A percentile compares a stretch with the other conserved stretches of the same genome.
These are phyloP conservation scores for Maudiozyma turicensis DNA, from an alignment of 805 yeast species.

Conservation along the genomic window DNA sequence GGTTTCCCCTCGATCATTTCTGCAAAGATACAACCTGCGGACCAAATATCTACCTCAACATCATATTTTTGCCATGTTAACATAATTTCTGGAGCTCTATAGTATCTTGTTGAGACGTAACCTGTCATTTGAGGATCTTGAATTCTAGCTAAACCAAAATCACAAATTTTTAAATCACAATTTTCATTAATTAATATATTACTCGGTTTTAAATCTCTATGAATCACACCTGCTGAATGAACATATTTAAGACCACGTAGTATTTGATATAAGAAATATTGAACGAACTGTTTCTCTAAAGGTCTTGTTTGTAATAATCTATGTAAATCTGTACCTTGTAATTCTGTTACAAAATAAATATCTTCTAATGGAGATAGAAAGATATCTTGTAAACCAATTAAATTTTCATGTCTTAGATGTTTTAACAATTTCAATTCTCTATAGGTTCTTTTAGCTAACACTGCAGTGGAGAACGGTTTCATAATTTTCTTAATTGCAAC, in stretches of 20 bases:
- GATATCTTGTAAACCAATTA: constrained; percentile 86
- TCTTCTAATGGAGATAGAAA: constrained; percentile 92
- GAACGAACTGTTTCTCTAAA: constrained; percentile 90
- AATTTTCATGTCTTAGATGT: constrained; percentile 88
- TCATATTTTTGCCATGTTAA: constrained; percentile 97
- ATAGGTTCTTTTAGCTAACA: constrained; percentile 91
- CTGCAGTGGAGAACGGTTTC: constrained; percentile 94
- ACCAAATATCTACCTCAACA: constrained; percentile 95
- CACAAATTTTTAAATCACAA: constrained; percentile 86
- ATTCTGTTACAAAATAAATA: constrained; percentile 89
- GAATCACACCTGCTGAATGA: constrained; percentile 87
- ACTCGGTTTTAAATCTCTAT: constrained; percentile 78
- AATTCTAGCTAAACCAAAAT: constrained; percentile 90
- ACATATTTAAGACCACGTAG: constrained; percentile 82
- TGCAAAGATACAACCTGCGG: constrained; percentile 93
- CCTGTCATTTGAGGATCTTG: constrained; percentile 99
- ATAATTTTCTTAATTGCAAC: constrained; percentile 96
- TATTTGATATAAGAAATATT: constrained; percentile 92
- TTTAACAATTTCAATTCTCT: constrained; percentile 89
- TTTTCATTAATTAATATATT: constrained; percentile 81
- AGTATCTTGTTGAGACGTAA: constrained; percentile 89
- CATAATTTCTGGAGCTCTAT: constrained; percentile 98
- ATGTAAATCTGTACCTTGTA: constrained; percentile 94
- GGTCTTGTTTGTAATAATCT: constrained; percentile 87
- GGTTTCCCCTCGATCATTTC: constrained; percentile 98